phyloP scores from a whole-genome alignment of 2,329 filamentous ascomycete species.

The Sclerotinia borealis region DNA sequence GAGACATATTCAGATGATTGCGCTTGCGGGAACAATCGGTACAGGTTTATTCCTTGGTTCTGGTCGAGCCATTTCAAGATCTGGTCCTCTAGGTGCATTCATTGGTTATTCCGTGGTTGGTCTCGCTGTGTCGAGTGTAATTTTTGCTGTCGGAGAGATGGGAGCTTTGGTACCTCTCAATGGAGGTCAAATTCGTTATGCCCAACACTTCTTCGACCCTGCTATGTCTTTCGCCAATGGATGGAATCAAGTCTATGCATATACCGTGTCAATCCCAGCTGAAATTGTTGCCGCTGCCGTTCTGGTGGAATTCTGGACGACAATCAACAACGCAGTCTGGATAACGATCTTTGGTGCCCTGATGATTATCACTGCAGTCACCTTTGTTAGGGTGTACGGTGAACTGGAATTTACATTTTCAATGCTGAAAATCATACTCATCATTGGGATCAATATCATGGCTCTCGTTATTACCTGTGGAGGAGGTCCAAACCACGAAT shows the following conservation, averaged over 20 bases:
- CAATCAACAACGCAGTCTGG: constrained; percentile 43
- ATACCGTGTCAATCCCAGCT: constrained; percentile 32
- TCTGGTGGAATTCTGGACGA: constrained; percentile 58
- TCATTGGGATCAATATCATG: constrained; percentile 56
- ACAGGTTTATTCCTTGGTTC: constrained; percentile 49
- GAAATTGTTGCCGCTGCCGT: constrained; percentile 60
- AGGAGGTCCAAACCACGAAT: constrained; percentile 50
- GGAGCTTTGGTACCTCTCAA: constrained; percentile 33
- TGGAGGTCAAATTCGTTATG: constrained; percentile 33
- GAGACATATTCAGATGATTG: constrained; percentile 39
- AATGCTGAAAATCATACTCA: constrained; percentile 53
- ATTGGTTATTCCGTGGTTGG: constrained; percentile 33
- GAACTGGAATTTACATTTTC: constrained; percentile 51
- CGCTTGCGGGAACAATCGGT: constrained; percentile 40
- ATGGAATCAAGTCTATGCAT: constrained; percentile 31
- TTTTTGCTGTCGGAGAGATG: constrained; percentile 34
- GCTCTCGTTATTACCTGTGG: constrained; percentile 42
- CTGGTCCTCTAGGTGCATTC: constrained; percentile 43
- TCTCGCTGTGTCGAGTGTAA: constrained; percentile 41
- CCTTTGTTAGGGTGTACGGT: constrained; percentile 37
- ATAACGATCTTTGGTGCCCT: constrained; percentile 36
- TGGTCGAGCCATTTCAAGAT: constrained; percentile 40
- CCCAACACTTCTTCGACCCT: constrained; percentile 33
- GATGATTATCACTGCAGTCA: constrained; percentile 33
- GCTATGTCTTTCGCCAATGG: constrained; percentile 31